A percentile compares a stretch with the other conserved stretches of the same genome.
Conservation (phyloP, 306 rosid species). For the Sicyos baderoa region DNA sequence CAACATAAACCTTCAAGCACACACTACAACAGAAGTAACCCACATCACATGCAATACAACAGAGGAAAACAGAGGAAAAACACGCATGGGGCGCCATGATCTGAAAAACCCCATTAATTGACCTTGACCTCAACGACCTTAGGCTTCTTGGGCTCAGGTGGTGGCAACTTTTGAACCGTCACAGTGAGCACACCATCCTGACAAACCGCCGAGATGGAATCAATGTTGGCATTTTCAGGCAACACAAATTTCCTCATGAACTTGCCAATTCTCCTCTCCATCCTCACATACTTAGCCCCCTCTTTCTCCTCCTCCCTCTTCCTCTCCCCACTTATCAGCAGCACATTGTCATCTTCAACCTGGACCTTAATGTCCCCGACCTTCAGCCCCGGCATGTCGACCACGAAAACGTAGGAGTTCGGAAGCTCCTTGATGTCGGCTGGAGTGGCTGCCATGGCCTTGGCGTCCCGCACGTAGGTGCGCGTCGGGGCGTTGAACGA, state of each 20-base stretch:
- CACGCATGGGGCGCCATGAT: background rate
- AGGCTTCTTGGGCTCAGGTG: conserved; percentile 91
- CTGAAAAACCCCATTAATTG: conserved; percentile 27
- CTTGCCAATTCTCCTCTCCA: conserved; percentile 86
- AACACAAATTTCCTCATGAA: conserved; percentile 75
- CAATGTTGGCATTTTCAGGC: conserved; percentile 69
- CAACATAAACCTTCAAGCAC: conserved; percentile 7
- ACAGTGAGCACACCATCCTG: conserved; percentile 86
- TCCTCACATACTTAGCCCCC: conserved; percentile 58
- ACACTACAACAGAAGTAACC: background rate
- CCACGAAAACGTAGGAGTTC: conserved; percentile 50
- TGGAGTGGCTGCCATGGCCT: conserved; percentile 85
- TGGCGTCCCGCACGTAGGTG: conserved; percentile 67
- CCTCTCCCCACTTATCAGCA: conserved; percentile 70
- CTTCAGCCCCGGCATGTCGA: conserved; percentile 93
- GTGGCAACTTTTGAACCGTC: conserved; percentile 68
- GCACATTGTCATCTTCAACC: conserved; percentile 80
- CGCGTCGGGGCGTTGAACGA: conserved; percentile 48
- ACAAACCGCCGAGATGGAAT: conserved; percentile 56
- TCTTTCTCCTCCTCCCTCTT: conserved; percentile 85
- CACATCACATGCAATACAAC: background rate
- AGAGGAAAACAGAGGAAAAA: too few relatives aligned
- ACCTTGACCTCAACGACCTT: conserved; percentile 69
- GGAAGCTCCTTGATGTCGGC: conserved; percentile 75
- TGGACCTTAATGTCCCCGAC: conserved; percentile 82